Base-by-base conservation (phyloP, 2,329 filamentous ascomycete species). In the Huntiella omanensis region DNA sequence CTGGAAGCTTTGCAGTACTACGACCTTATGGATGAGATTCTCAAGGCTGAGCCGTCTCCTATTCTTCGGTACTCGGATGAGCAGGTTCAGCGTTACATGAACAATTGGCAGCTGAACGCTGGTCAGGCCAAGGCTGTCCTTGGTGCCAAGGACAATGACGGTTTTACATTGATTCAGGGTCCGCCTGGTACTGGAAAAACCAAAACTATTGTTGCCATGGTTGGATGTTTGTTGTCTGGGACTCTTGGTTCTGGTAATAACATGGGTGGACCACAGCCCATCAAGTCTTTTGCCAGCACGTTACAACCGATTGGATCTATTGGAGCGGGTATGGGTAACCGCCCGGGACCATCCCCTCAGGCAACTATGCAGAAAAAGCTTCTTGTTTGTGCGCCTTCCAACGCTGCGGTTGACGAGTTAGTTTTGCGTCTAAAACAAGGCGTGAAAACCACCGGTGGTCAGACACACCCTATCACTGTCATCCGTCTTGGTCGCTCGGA, bases 101-200 rank as follows among this genome's bases (percentile, higher is more conserved):
- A 72, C 17, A 87, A 80, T 49, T 96, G 94, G 63, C 72, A 75
- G 16, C 73, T 98, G 48, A 98, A 98, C 58, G 68, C 69, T 37
- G 91, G 86, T 4, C 91, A 98, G 58, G 85, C 88, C 3, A 83
- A 83, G 60, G 91, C 91, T 5, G 84, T 98, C 51, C 75, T 91
- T 52, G 92, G 88, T 45, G 88, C 87, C 10, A 74, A 87, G 48
- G 87, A 93, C 56, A 98, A 98, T 54, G 91, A 96, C 61, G 92
- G 85, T 0, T 98, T 98, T 57, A 96, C 91, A 3, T 67, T 98
- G 50, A 86, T 98, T 54, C 91, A 98, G 64, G 91, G 82, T 47
- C 91, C 91, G 43, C 91, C 91, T 1, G 91, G 91, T 60, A 95
- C 91, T 3, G 91, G 88, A 57, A 98, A 98, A 65, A 98, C 91